A percentile compares a stretch with the other conserved stretches of the same genome.
Conservation (phyloP, 768 basidiomycete genomes). For the Tephrocybe sp. region DNA sequence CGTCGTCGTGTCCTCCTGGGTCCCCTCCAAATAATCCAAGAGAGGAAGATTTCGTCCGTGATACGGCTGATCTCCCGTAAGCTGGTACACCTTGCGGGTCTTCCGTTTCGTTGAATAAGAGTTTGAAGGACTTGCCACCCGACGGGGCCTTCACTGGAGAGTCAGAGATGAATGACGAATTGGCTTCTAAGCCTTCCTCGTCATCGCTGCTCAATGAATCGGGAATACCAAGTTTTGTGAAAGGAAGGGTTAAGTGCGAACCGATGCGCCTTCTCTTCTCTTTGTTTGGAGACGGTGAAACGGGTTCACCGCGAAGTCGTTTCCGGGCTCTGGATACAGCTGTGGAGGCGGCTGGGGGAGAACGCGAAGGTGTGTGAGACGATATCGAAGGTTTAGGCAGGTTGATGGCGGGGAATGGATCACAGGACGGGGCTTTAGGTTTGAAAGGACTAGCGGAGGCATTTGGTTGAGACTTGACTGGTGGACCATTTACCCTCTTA, state of each 20-base stretch:
- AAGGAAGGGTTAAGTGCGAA: constrained; percentile 38
- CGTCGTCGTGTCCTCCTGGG: constrained; percentile 10
- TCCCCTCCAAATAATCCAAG: constrained; percentile 15
- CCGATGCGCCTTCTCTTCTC: constrained; percentile 65
- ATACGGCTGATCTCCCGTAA: constrained; percentile 7
- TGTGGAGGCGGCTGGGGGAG: constrained; percentile 31
- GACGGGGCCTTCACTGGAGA: constrained; percentile 67
- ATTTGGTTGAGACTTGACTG: constrained; percentile 32
- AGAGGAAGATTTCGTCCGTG: constrained; percentile 12
- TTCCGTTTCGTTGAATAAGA: constrained; percentile 57
- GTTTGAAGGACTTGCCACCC: constrained; percentile 61
- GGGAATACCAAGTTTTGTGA: constrained; percentile 32
- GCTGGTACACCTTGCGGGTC: constrained; percentile 7
- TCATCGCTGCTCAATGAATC: constrained; percentile 32
- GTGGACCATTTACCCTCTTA: constrained; percentile 19
- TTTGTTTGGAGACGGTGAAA: constrained; percentile 81
- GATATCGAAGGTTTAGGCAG: constrained; percentile 17
- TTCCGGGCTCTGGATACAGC: constrained; percentile 74
- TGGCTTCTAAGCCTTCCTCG: constrained; percentile 36
- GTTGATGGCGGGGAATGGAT: constrained; percentile 38
- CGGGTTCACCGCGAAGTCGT: constrained; percentile 78
- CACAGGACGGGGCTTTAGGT: constrained; percentile 34
- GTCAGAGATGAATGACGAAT: constrained; percentile 61
- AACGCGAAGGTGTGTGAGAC: constrained; percentile 20
- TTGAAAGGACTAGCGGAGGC: constrained; percentile 47